Evolutionary conservation across 2,329 filamentous ascomycete species (phyloP).

Genomic region (Cladosporium sp.): DNA sequence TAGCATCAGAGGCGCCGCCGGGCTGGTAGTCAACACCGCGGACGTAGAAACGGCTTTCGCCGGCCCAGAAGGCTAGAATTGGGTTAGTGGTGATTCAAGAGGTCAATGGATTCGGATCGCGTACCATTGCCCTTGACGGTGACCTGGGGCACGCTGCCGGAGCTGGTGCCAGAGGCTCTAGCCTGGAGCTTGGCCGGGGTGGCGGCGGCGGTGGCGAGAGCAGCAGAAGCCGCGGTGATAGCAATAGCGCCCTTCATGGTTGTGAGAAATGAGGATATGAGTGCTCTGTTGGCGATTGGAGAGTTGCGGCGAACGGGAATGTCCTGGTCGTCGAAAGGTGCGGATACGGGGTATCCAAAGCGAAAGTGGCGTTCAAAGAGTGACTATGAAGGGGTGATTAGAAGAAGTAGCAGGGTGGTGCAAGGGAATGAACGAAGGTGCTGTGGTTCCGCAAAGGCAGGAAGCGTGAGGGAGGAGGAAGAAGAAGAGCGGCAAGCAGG

Average conservation of each 20-base stretch:
- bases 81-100: not conserved
- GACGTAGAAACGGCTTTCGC: constrained; percentile 57
- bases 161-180: constrained; percentile 37
- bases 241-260: constrained; percentile 51
- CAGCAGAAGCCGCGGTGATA: constrained; percentile 44
- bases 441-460: not conserved
- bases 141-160: constrained; percentile 48
- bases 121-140: constrained; percentile 56
- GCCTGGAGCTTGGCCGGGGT: constrained; percentile 34
- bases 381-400: constrained; percentile 11
- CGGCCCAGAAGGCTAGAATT: constrained; percentile 57
- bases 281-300: constrained; percentile 6
- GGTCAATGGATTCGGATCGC: constrained; percentile 34
- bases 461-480: constrained; percentile 14
- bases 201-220: constrained; percentile 43
- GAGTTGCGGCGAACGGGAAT: not conserved
- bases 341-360: constrained; percentile 9
- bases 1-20: constrained; percentile 57
- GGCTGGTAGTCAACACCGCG: constrained; percentile 54
- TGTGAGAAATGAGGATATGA: constrained; percentile 10
- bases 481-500: constrained; percentile 11
- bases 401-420: constrained; percentile 11
- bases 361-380: constrained; percentile 16
- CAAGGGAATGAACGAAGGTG: constrained; percentile 12
- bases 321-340: not conserved